phyloP scores from a whole-genome alignment of 257 asterid species.

The Parsonsia alboflavescens region DNA sequence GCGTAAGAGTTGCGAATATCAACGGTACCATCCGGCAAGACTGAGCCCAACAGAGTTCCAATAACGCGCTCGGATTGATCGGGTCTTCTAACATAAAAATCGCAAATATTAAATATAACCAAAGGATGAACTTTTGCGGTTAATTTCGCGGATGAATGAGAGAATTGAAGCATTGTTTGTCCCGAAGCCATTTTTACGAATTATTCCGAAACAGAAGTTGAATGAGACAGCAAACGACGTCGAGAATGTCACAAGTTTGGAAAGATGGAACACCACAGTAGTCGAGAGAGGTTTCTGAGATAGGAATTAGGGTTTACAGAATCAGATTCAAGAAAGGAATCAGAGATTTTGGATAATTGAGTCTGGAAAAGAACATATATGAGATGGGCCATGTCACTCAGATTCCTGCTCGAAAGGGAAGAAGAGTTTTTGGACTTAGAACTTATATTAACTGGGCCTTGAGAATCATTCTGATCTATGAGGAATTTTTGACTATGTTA shows the following conservation, averaged over 20 bases:
- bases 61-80: constrained; percentile 91
- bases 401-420: too few species aligned
- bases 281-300: background rate
- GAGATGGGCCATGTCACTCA: too few species aligned
- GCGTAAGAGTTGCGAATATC: constrained; percentile 88
- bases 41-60: constrained; percentile 92
- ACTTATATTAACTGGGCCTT: too few species aligned
- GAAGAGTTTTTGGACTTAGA: too few species aligned
- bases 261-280: background rate
- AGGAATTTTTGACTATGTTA: too few species aligned
- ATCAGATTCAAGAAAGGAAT: background rate
- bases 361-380: background rate
- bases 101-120: constrained; percentile 81
- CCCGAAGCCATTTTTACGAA: constrained; percentile 38
- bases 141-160: constrained; percentile 44
- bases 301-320: background rate
- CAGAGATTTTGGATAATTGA: background rate
- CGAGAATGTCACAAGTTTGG: background rate
- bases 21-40: constrained; percentile 79
- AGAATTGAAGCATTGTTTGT: constrained; percentile 61
- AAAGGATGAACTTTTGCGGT: constrained; percentile 81
- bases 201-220: background rate
- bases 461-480: too few species aligned
- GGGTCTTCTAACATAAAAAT: constrained; percentile 80
- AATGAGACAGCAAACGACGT: background rate